Conservation (phyloP, 176 grass and related monocot genomes). For the Aegilops sharonensis region DNA sequence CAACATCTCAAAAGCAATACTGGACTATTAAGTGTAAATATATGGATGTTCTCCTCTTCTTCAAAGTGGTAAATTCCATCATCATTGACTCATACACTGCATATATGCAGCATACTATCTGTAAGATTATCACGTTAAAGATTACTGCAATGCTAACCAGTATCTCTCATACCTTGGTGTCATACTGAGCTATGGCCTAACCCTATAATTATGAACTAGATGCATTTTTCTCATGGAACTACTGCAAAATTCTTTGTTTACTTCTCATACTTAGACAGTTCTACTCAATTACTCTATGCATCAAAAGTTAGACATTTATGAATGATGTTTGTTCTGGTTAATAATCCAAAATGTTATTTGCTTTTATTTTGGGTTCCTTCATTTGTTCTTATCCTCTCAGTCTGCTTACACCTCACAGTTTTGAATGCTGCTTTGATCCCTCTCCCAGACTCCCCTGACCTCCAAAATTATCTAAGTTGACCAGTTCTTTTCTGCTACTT, state of each 20-base stretch:
- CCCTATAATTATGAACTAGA: not conserved
- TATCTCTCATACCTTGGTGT: slow-evolving; percentile 11
- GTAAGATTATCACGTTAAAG: slow-evolving; percentile 16
- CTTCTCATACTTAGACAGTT: slow-evolving; percentile 22
- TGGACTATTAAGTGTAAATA: slow-evolving; percentile 91
- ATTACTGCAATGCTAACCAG: slow-evolving; percentile 12
- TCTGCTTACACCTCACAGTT: not conserved
- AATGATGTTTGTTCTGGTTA: slow-evolving; percentile 22
- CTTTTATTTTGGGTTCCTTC: not conserved
- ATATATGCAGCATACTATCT: not conserved
- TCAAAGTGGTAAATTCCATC: slow-evolving; percentile 81
- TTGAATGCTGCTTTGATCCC: not conserved
- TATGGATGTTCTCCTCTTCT: slow-evolving; percentile 93
- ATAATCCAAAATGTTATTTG: slow-evolving; percentile 13
- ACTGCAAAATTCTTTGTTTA: not conserved
- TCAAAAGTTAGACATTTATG: slow-evolving; percentile 1
- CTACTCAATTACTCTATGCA: slow-evolving; percentile 10
- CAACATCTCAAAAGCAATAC: slow-evolving; percentile 95
- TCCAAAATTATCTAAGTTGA: not conserved
- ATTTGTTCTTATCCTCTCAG: slow-evolving; percentile 8
- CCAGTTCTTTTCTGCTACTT: not conserved
- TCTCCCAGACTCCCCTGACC: not conserved
- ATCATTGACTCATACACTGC: not conserved
- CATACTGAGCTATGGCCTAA: slow-evolving; percentile 23
- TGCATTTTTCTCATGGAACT: slow-evolving; percentile 8